Evolutionary conservation across 257 asterid genomes (phyloP), one percentile per base, ranked within the genome.

Genomic region (Plectranthus barbatus): DNA sequence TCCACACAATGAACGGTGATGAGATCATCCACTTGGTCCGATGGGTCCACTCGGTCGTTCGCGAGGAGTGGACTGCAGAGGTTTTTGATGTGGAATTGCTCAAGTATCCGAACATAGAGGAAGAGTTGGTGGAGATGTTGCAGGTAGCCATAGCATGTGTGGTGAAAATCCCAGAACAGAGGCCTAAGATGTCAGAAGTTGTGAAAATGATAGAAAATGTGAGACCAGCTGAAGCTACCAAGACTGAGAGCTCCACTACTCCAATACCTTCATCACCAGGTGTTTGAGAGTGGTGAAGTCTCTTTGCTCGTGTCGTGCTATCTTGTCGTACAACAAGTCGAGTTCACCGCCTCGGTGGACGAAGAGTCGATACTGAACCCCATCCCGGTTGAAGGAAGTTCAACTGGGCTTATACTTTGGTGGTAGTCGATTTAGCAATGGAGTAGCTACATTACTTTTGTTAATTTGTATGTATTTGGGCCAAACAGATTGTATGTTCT

Each of bases 41-140:
- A 37, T 88, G 96, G 96, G 95, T 88, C 61, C 95, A 88, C 62
- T 88, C 95, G 1, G 95, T 88, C 0, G 96, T 88, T 9, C 66
- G 96, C 11, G 96, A 88, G 71, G 96, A 88, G 77, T 88, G 96
- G 96, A 86, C 95, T 0, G 96, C 86, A 0, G 96, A 88, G 67
- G 96, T 88, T 53, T 88, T 88, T n/a, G 95, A 88, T 14, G 56
- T 86, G 29, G 88, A 84, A 73, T 73, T 88, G 23, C 48, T 88
- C 23, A 84, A 83, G 84, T 77, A 55, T 74, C 88, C 93, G 0
- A 81, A 84, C 15, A 88, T 86, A 8, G 96, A 88, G 78, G 96
- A 88, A 23, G 92, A 88, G 54, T 56, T 88, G 72, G 92, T 88
- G 40, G 96, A 83, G 77, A 72, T 86, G 82, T 58, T 88, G 15